A percentile compares a stretch with the other conserved stretches of the same genome.
Evolutionary conservation across 371 early-diverging fungal species (phyloP).

Genomic region (Amoeboaphelidium protococcarum): DNA sequence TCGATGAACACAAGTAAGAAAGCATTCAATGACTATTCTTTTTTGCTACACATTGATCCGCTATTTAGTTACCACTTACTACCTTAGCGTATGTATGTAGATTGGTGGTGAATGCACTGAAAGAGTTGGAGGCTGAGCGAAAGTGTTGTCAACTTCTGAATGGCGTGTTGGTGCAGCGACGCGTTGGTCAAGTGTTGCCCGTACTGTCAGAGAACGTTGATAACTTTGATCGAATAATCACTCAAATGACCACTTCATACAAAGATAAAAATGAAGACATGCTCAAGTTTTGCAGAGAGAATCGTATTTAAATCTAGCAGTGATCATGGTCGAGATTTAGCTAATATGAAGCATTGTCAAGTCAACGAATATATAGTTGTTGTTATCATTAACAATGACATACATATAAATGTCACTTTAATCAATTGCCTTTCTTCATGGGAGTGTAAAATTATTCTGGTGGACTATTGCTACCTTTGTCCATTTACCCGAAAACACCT

Average conservation of each 20-base stretch:
- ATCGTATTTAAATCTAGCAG: not conserved
- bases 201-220: slow-evolving; percentile 21
- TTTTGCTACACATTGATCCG: not conserved
- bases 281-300: too few species aligned
- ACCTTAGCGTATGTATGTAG: slow-evolving; percentile 12
- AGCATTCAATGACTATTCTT: not conserved
- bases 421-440: too few species aligned
- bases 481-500: too few species aligned
- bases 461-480: too few species aligned
- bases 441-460: too few species aligned
- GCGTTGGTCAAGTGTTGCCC: slow-evolving; percentile 70
- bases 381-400: too few species aligned
- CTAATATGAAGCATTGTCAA: not conserved
- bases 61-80: not conserved
- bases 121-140: slow-evolving; percentile 44
- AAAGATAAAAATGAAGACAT: too few species aligned
- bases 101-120: slow-evolving; percentile 72
- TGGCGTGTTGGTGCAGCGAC: slow-evolving; percentile 76
- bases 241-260: too few species aligned
- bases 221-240: not conserved
- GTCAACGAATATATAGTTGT: not conserved
- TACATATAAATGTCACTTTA: too few species aligned
- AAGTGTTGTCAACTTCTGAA: slow-evolving; percentile 80
- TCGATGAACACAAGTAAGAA: slow-evolving; percentile 69
- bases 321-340: not conserved